Conservation (phyloP, 2,329 filamentous ascomycete genomes). For the Diaporthe helianthi region DNA sequence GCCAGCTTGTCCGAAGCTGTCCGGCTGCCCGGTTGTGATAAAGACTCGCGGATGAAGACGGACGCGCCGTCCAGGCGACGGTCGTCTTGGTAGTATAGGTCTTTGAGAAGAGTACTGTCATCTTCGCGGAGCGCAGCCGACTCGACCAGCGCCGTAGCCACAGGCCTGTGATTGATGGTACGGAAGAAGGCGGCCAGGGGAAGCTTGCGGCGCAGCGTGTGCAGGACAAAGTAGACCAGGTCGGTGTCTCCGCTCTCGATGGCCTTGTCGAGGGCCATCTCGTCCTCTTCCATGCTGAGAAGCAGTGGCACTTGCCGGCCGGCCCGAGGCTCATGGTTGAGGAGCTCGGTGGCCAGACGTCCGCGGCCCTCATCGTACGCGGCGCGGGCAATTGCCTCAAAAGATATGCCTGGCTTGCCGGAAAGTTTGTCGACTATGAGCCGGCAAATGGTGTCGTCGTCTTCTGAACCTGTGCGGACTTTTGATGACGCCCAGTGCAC, state of each 20-base stretch:
- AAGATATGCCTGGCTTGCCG: conserved; percentile 91
- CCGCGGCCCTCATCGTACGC: conserved; percentile 93
- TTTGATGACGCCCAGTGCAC: conserved; percentile 98
- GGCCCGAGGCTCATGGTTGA: conserved; percentile 92
- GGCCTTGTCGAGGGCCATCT: conserved; percentile 93
- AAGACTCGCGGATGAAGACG: conserved; percentile 83
- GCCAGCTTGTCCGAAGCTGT: conserved; percentile 85
- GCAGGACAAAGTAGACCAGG: conserved; percentile 85
- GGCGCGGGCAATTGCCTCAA: conserved; percentile 89
- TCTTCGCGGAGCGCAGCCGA: conserved; percentile 72
- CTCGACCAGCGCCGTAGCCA: conserved; percentile 90
- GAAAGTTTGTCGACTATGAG: conserved; percentile 86
- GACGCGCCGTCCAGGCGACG: conserved; percentile 86
- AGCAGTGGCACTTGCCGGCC: conserved; percentile 96
- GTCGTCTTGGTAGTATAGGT: conserved; percentile 97
- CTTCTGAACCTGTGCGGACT: conserved; percentile 81
- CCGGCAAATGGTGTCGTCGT: conserved; percentile 87
- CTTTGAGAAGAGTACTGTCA: conserved; percentile 86
- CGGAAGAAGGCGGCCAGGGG: conserved; percentile 92
- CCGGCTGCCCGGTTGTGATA: conserved; percentile 73
- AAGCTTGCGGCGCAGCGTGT: conserved; percentile 88
- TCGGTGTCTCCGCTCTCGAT: conserved; percentile 96
- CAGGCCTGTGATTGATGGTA: conserved; percentile 82
- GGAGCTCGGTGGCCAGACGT: conserved; percentile 85
- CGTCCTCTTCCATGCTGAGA: conserved; percentile 94